These are phyloP conservation scores for Phytomonas francai DNA, from an alignment of 208 protist genomes.

Conservation along the genomic window DNA sequence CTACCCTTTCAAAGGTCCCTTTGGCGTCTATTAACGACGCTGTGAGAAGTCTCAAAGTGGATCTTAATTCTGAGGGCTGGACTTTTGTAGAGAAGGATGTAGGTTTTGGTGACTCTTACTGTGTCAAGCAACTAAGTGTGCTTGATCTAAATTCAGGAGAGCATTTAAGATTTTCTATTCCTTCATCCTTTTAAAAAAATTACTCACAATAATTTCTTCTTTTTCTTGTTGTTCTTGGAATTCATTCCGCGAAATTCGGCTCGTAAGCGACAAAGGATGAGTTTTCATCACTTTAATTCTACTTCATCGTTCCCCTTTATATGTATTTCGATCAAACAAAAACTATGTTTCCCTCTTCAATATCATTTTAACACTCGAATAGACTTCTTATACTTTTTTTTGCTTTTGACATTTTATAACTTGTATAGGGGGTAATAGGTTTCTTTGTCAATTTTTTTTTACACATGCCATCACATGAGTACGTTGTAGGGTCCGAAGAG, in stretches of 20 bases:
- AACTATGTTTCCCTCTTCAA: not conserved
- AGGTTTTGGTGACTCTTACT: constrained; percentile 21
- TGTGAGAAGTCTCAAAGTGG: constrained; percentile 28
- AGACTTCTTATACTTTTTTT: not conserved
- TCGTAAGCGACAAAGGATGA: not conserved
- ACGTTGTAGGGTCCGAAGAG: constrained; percentile 24
- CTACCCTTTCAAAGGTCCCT: not conserved
- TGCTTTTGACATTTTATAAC: not conserved
- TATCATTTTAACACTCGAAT: not conserved
- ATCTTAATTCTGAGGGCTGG: constrained; percentile 54
- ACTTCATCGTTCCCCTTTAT: not conserved
- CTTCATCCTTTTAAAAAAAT: not conserved
- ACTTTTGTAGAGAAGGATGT: constrained; percentile 24
- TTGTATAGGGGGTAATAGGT: not conserved
- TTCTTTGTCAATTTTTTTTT: not conserved
- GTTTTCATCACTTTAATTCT: not conserved
- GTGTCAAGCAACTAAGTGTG: constrained; percentile 12
- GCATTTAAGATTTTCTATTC: not conserved
- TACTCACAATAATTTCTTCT: not conserved
- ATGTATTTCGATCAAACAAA: not conserved
- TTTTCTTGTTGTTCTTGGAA: not conserved
- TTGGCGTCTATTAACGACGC: not conserved
- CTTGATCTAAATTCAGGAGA: not conserved
- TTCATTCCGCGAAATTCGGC: not conserved
- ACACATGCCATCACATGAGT: not conserved